Evolutionary conservation across 116 monocot species (phyloP).

Genomic region (Cymodocea nodosa): DNA sequence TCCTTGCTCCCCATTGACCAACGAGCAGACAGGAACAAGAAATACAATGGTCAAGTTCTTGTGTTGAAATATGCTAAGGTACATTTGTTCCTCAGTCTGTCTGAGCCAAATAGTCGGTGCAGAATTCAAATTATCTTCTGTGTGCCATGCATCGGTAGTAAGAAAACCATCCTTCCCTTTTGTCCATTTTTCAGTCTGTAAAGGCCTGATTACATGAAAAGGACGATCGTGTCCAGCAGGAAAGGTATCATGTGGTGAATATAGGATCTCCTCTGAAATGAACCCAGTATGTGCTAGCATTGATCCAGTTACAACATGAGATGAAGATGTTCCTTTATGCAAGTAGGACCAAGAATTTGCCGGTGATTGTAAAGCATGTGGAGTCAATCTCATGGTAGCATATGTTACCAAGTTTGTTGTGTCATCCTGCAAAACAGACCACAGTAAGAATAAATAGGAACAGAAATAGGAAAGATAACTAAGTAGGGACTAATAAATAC

Average conservation of each 20-base stretch:
- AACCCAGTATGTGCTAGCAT: constrained; percentile 17
- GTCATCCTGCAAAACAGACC: constrained; percentile 44
- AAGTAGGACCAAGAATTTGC: constrained; percentile 77
- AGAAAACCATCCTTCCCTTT: constrained; percentile 94
- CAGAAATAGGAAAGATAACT: constrained; percentile 7
- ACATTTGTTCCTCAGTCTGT: constrained; percentile 45
- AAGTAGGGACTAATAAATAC: constrained; percentile 1
- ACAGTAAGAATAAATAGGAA: neutral
- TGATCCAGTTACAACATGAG: constrained; percentile 28
- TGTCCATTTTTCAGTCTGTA: constrained; percentile 69
- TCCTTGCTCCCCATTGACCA: constrained; percentile 54
- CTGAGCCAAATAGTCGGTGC: constrained; percentile 52
- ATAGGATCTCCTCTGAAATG: constrained; percentile 22
- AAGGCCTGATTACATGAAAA: constrained; percentile 43
- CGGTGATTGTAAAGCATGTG: constrained; percentile 62
- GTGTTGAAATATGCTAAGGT: constrained; percentile 73
- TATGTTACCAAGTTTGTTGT: constrained; percentile 68
- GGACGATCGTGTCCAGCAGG: constrained; percentile 25
- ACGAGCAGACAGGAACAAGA: constrained; percentile 56
- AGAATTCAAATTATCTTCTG: constrained; percentile 30
- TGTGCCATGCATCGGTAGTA: constrained; percentile 30
- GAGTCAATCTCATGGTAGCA: constrained; percentile 75
- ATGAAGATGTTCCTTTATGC: constrained; percentile 37
- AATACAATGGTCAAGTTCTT: constrained; percentile 66
- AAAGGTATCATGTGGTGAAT: constrained; percentile 35